Conservation (phyloP, 2,329 filamentous ascomycete species). For the Stemphylium lycopersici region DNA sequence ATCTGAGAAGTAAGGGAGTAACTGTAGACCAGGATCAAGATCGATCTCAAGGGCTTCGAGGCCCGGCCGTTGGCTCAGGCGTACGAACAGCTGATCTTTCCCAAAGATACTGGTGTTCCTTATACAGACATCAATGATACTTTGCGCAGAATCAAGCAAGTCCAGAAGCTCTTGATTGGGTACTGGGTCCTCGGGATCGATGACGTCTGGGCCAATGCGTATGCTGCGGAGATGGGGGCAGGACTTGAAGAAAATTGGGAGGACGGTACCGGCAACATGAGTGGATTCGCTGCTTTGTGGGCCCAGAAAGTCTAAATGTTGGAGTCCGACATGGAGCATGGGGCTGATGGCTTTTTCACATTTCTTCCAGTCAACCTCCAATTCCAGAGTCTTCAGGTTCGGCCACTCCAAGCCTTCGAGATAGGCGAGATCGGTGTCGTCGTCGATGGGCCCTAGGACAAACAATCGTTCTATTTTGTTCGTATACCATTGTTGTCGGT, state of each 20-base stretch:
- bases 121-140: constrained; percentile 32
- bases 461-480: constrained; percentile 39
- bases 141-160: constrained; percentile 26
- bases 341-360: constrained; percentile 24
- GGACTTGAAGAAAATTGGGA: constrained; percentile 30
- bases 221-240: constrained; percentile 34
- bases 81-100: constrained; percentile 36
- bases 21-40: constrained; percentile 35
- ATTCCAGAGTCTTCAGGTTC: constrained; percentile 34
- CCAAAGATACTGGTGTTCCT: constrained; percentile 30
- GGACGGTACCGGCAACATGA: constrained; percentile 28
- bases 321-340: constrained; percentile 35
- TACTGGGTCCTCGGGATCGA: constrained; percentile 27
- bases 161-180: constrained; percentile 27
- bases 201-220: constrained; percentile 31
- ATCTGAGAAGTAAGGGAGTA: constrained; percentile 30
- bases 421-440: constrained; percentile 26
- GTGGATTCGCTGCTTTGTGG: constrained; percentile 29
- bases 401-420: constrained; percentile 38
- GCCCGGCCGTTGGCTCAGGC: constrained; percentile 30
- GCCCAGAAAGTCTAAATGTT: constrained; percentile 35
- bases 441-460: constrained; percentile 24
- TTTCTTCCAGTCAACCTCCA: constrained; percentile 36
- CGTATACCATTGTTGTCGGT: constrained; percentile 40
- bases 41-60: constrained; percentile 40